Base-by-base conservation (phyloP, 179 eudicot species). In the Beta lomatogona region DNA sequence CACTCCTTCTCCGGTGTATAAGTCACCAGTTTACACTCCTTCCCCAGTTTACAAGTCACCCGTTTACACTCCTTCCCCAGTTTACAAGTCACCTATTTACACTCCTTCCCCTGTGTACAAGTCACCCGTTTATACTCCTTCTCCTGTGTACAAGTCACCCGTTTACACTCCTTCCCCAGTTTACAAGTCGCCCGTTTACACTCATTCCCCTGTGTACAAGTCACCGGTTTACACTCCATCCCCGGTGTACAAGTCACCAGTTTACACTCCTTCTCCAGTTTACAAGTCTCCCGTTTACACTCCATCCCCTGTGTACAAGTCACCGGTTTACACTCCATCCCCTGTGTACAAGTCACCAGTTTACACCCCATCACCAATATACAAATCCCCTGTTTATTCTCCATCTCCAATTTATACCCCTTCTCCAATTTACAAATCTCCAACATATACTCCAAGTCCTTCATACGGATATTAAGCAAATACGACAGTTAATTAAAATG, bases 161-260 rank as follows among this genome's bases (percentile, higher is more conserved):
- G 19, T 41, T 0, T 77, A 77, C 60, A 48, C 46, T 2, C 59
- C 59, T 1, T 71, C 75, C 2, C 74, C 74, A 0, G 9, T 69
- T 1, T 45, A 69, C 18, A 69, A 69, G 6, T 77, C 79, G n/a
- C 79, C 79, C 0, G 3, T 9, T 0, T 79, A 79, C 45, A 69
- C 75, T 18, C 81, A 75, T n/a, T 79, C 75, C 28, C 81, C 76
- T 0, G 45, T 44, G 0, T 79, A 79, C 22, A 79, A 79, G 54
- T n/a, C 76, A 1, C 82, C 82, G 0, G 48, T 71, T 0, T 68
- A 78, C 74, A 54, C 52, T 0, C 54, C 81, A 36, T 79, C 82
- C 0, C 82, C 76, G 0, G 46, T 59, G 0, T 59, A 71, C 52
- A 71, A 79, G 48, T 1, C 73, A 0, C 73, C 73, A 6, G 54